These are phyloP conservation scores for Przewalskia tangutica DNA, from an alignment of 257 asterid species.

Conservation along the genomic window DNA sequence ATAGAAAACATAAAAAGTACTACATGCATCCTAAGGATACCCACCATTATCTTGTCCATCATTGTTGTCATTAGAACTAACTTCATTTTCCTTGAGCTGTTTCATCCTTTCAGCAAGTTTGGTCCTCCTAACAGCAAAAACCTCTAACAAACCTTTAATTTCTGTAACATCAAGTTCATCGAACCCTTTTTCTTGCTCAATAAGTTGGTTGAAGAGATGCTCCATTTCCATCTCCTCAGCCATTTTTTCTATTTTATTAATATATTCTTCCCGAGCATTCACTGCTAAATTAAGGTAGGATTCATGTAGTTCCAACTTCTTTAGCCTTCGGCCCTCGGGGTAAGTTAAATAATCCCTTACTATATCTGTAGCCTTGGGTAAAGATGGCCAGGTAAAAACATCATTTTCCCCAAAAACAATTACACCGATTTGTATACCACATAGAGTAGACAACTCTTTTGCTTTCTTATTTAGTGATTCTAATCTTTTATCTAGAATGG, in stretches of 20 bases:
- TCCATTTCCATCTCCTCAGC: slow-evolving; percentile 1
- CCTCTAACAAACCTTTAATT: too few relatives aligned
- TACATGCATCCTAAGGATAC: too few relatives aligned
- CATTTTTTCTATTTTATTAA: slow-evolving; percentile 11
- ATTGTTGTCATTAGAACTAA: too few relatives aligned
- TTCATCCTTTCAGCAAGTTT: too few relatives aligned
- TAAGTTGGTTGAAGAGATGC: too few relatives aligned
- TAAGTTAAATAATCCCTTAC: slow-evolving; percentile 16
- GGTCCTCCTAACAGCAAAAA: too few relatives aligned
- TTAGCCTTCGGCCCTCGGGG: slow-evolving; percentile 17
- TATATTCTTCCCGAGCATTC: slow-evolving; percentile 3
- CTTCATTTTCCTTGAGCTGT: too few relatives aligned
- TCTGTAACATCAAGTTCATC: too few relatives aligned
- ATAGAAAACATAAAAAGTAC: too few relatives aligned
- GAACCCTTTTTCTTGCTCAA: too few relatives aligned
- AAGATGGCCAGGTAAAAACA: slow-evolving; percentile 26
- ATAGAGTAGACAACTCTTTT: slow-evolving; percentile 20
- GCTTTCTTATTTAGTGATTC: slow-evolving; percentile 30
- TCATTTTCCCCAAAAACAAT: slow-evolving; percentile 14
- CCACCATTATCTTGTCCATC: too few relatives aligned
- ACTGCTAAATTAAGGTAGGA: slow-evolving; percentile 19
- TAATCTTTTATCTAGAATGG: slow-evolving; percentile 20
- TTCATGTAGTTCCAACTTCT: slow-evolving; percentile 1
- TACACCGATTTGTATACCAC: neutral
- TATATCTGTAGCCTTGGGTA: slow-evolving; percentile 6